phyloP scores from a whole-genome alignment of 2,329 filamentous ascomycete species.

The Fusarium zealandicum region DNA sequence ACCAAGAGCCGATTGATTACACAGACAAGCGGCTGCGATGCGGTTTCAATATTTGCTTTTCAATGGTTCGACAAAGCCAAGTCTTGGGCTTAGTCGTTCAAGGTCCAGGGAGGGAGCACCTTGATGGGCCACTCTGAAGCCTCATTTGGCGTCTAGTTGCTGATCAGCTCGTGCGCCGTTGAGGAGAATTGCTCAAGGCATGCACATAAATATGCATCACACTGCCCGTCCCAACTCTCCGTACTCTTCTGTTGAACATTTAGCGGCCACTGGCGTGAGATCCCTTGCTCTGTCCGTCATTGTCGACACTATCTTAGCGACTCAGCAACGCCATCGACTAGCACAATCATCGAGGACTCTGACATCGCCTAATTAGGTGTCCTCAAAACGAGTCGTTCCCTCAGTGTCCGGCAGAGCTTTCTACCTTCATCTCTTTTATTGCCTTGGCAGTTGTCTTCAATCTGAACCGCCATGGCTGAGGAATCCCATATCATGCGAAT shows the following conservation, averaged over 20 bases:
- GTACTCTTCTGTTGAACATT: background rate
- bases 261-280: constrained; percentile 33
- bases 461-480: constrained; percentile 26
- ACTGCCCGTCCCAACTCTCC: constrained; percentile 6
- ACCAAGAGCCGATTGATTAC: constrained; percentile 11
- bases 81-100: constrained; percentile 18
- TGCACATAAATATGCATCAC: constrained; percentile 33
- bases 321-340: constrained; percentile 12
- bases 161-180: constrained; percentile 11
- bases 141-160: constrained; percentile 12
- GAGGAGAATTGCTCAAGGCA: background rate
- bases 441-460: background rate
- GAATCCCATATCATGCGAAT: constrained; percentile 44
- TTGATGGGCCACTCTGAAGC: constrained; percentile 35
- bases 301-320: constrained; percentile 17
- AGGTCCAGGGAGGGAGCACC: constrained; percentile 34
- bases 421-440: background rate
- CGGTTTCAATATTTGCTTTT: constrained; percentile 13
- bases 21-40: constrained; percentile 12
- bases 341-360: constrained; percentile 16
- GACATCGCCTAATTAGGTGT: constrained; percentile 14
- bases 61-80: constrained; percentile 30
- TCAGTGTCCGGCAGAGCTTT: background rate
- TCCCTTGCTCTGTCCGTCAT: constrained; percentile 15
- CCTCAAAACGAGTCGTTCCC: constrained; percentile 2